Evolutionary conservation across 23 red algal genomes (phyloP).

Genomic region (Gracilaria domingensis): DNA sequence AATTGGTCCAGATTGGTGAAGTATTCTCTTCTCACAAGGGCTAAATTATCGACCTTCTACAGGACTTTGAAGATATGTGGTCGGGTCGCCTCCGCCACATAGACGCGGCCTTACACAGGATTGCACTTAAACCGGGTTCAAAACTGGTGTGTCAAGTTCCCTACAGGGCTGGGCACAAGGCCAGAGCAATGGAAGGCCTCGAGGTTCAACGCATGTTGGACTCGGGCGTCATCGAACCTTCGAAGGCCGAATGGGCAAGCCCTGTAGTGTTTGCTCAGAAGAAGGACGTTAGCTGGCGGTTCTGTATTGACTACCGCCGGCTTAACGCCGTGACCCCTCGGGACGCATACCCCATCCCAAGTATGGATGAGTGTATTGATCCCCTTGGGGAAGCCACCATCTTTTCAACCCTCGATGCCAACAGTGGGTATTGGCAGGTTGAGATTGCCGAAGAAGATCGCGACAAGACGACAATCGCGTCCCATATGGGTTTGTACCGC

Average conservation of each 20-base stretch:
- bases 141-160: not conserved
- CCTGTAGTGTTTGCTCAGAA: conserved; percentile 16
- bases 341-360: not conserved
- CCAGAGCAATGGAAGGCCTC: not conserved
- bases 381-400: conserved; percentile 19
- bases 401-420: conserved; percentile 29
- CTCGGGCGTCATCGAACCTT: conserved; percentile 7
- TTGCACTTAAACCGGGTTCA: not conserved
- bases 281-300: not conserved
- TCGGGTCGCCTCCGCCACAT: not conserved
- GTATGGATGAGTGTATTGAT: conserved; percentile 31
- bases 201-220: conserved; percentile 11
- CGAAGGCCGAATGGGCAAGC: not conserved
- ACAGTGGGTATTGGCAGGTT: conserved; percentile 17
- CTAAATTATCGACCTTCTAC: not conserved
- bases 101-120: not conserved
- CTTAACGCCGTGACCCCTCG: conserved; percentile 3
- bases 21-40: not conserved
- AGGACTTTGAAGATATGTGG: conserved; percentile 23
- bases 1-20: not conserved
- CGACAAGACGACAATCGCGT: conserved; percentile 24
- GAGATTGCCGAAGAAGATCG: not conserved
- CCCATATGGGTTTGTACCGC: conserved; percentile 13
- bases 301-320: conserved; percentile 23
- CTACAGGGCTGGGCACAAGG: conserved; percentile 5